These are phyloP conservation scores for Mortierella sp. DNA, from an alignment of 371 early-diverging fungal genomes.

Conservation along the genomic window DNA sequence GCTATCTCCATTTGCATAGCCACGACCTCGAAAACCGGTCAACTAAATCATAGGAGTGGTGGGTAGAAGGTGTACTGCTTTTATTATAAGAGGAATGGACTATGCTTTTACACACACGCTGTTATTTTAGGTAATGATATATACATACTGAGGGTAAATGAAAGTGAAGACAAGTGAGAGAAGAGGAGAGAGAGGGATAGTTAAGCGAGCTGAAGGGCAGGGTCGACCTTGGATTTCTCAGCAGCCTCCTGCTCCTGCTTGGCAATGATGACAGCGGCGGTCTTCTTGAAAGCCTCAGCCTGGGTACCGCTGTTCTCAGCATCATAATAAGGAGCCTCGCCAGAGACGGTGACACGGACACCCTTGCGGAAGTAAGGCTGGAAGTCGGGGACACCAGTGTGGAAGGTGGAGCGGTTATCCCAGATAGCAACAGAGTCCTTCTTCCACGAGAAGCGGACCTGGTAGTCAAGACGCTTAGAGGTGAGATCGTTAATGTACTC, in stretches of 20 bases:
- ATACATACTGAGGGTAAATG: neutral
- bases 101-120: neutral
- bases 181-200: neutral
- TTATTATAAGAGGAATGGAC: neutral
- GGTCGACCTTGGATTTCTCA: constrained; percentile 35
- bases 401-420: constrained; percentile 73
- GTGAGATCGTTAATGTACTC: constrained; percentile 67
- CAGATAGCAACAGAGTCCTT: constrained; percentile 77
- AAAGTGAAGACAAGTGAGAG: neutral
- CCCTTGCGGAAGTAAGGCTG: constrained; percentile 63
- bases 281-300: constrained; percentile 47
- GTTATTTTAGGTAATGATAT: neutral
- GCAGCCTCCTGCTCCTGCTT: constrained; percentile 43
- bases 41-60: too few relatives aligned
- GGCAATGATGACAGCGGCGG: constrained; percentile 45
- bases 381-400: constrained; percentile 72
- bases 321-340: constrained; percentile 73
- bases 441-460: constrained; percentile 76
- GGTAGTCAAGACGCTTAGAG: constrained; percentile 68
- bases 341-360: constrained; percentile 66
- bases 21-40: neutral
- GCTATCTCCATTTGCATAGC: neutral
- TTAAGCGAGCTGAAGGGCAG: constrained; percentile 37
- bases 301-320: constrained; percentile 61
- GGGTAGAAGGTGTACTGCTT: neutral